A percentile compares a stretch with the other conserved stretches of the same genome.
These are phyloP conservation scores for Amanita fuliginea DNA, from an alignment of 768 basidiomycete species.

Conservation along the genomic window DNA sequence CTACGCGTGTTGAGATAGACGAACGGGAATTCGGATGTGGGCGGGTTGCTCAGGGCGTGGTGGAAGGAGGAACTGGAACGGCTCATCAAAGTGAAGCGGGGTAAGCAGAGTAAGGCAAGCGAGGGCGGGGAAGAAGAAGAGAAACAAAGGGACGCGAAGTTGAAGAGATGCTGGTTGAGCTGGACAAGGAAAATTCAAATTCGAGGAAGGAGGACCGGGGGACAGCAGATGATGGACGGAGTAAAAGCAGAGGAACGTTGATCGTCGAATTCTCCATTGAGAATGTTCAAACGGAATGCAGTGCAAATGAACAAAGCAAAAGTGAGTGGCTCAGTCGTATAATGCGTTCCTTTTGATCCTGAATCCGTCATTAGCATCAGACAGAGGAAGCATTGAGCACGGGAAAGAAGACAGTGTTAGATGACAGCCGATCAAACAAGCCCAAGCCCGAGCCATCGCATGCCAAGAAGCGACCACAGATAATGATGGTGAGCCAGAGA, in stretches of 20 bases:
- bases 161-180: constrained; percentile 39
- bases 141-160: constrained; percentile 47
- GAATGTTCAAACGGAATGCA: constrained; percentile 67
- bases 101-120: constrained; percentile 37
- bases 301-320: constrained; percentile 29
- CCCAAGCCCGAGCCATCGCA: not conserved
- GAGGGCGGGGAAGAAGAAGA: constrained; percentile 45
- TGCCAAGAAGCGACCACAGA: not conserved
- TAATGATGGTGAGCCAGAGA: not conserved
- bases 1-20: constrained; percentile 88
- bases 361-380: not conserved
- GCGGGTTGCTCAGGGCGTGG: constrained; percentile 63
- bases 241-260: constrained; percentile 38
- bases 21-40: constrained; percentile 74
- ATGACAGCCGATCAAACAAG: not conserved
- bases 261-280: constrained; percentile 97
- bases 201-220: constrained; percentile 42
- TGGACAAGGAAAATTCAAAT: constrained; percentile 29
- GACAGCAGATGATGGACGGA: constrained; percentile 33
- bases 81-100: constrained; percentile 28
- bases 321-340: constrained; percentile 8
- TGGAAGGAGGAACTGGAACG: constrained; percentile 69
- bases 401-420: not conserved
- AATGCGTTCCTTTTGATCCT: not conserved
- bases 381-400: not conserved